Evolutionary conservation across 2,329 filamentous ascomycete genomes (phyloP).

Genomic region (Albifimbria verrucaria): DNA sequence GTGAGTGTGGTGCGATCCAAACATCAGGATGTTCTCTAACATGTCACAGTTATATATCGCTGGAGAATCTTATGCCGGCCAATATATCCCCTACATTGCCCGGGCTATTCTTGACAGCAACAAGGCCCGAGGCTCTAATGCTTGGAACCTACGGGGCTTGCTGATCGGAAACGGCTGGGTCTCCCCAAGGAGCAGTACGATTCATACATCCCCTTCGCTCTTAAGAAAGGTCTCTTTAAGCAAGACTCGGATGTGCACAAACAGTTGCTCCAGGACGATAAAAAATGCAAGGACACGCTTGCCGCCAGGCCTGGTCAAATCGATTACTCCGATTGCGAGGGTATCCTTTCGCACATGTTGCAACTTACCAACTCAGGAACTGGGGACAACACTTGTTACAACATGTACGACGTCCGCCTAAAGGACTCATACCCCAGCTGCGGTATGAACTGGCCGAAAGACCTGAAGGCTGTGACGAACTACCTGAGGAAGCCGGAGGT

Average conservation of each 20-base stretch:
- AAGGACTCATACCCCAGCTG: conserved; percentile 78
- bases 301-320: conserved; percentile 49
- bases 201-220: conserved; percentile 78
- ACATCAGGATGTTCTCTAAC: conserved; percentile 12
- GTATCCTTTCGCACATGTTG: conserved; percentile 71
- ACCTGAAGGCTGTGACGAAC: conserved; percentile 71
- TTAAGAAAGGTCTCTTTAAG: conserved; percentile 69
- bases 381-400: conserved; percentile 64
- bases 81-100: conserved; percentile 97
- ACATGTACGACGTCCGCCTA: conserved; percentile 96
- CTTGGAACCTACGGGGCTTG: conserved; percentile 80
- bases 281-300: conserved; percentile 64
- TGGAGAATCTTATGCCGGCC: conserved; percentile 94
- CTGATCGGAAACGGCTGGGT: conserved; percentile 99
- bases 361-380: conserved; percentile 56
- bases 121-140: conserved; percentile 45
- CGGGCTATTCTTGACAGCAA: conserved; percentile 87
- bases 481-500: conserved; percentile 86
- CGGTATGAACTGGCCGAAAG: conserved; percentile 97
- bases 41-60: conserved; percentile 76
- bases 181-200: conserved; percentile 87
- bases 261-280: conserved; percentile 65
- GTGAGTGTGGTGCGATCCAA: conserved; percentile 51
- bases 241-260: conserved; percentile 62
- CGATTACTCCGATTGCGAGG: conserved; percentile 70